phyloP scores from a whole-genome alignment of 495 filamentous ascomycete genomes.

The Pseudotulostoma volvatum region DNA sequence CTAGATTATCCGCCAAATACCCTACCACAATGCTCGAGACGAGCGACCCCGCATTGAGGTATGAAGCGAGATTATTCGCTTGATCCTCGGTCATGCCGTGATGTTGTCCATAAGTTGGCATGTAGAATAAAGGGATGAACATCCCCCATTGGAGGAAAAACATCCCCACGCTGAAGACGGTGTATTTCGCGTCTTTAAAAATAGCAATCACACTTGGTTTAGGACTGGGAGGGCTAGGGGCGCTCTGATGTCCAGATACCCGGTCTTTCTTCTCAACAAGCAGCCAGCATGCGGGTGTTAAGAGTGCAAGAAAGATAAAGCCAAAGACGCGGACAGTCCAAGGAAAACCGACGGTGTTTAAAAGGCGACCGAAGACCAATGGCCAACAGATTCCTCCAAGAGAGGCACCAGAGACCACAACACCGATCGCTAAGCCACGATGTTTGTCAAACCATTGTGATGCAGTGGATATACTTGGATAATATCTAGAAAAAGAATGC shows the following conservation, averaged over 20 bases:
- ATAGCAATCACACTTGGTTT: conserved; percentile 25
- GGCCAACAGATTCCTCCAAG: conserved; percentile 27
- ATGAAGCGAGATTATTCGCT: conserved; percentile 11
- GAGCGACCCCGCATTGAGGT: conserved; percentile 14
- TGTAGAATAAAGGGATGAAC: conserved; percentile 14
- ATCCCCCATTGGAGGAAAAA: conserved; percentile 9
- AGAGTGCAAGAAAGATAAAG: conserved; percentile 36
- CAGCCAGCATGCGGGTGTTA: no score
- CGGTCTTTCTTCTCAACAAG: no score
- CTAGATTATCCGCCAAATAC: conserved; percentile 12
- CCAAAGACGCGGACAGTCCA: conserved; percentile 44
- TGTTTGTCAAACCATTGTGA: conserved; percentile 36
- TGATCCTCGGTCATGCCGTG: conserved; percentile 6
- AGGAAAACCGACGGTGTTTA: conserved; percentile 32
- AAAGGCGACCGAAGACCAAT: conserved; percentile 11
- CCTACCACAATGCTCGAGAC: conserved; percentile 13
- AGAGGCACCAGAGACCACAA: conserved; percentile 28
- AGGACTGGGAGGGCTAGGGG: conserved; percentile 24
- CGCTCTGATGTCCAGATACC: conserved; percentile 23
- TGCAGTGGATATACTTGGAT: conserved; percentile 29
- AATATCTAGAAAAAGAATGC: conserved; percentile 30
- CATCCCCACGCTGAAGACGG: conserved; percentile 6
- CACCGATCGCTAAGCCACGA: conserved; percentile 30
- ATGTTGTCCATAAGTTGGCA: conserved; percentile 7
- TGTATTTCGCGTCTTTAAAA: conserved; percentile 20